A percentile compares a stretch with the other conserved stretches of the same genome.
Evolutionary conservation across 306 rosid genomes (phyloP).

Genomic region (Rosa chinensis): DNA sequence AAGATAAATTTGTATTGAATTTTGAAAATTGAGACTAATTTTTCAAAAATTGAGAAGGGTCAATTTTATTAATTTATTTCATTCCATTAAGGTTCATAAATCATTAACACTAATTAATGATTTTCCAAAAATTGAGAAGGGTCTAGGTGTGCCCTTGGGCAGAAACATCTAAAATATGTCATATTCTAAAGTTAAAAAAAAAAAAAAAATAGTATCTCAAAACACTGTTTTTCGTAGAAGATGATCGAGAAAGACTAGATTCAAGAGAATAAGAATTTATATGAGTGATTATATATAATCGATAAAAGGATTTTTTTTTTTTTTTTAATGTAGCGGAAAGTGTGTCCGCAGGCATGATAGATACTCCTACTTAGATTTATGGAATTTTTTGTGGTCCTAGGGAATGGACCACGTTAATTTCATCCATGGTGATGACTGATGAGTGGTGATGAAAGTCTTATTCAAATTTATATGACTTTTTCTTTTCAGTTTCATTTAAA

Average conservation of each 20-base stretch:
- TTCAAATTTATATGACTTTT: not conserved
- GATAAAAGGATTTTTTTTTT: not conserved
- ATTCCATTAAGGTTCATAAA: too few relatives aligned
- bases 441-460: not conserved
- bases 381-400: slow-evolving; percentile 11
- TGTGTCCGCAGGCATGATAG: not conserved
- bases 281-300: not conserved
- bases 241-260: not conserved
- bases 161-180: too few relatives aligned
- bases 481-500: not conserved
- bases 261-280: not conserved
- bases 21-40: too few relatives aligned
- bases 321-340: not conserved
- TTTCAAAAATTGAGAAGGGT: too few relatives aligned
- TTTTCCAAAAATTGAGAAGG: too few relatives aligned
- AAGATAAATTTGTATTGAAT: too few relatives aligned
- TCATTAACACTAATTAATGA: too few relatives aligned
- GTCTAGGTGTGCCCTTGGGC: too few relatives aligned
- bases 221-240: not conserved
- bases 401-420: not conserved
- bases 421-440: not conserved
- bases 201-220: too few relatives aligned
- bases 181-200: too few relatives aligned
- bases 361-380: not conserved
- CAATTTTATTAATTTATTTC: too few relatives aligned